These are phyloP conservation scores for Arthrobotrys sphaeroides DNA, from an alignment of 2,329 filamentous ascomycete species.

Conservation along the genomic window DNA sequence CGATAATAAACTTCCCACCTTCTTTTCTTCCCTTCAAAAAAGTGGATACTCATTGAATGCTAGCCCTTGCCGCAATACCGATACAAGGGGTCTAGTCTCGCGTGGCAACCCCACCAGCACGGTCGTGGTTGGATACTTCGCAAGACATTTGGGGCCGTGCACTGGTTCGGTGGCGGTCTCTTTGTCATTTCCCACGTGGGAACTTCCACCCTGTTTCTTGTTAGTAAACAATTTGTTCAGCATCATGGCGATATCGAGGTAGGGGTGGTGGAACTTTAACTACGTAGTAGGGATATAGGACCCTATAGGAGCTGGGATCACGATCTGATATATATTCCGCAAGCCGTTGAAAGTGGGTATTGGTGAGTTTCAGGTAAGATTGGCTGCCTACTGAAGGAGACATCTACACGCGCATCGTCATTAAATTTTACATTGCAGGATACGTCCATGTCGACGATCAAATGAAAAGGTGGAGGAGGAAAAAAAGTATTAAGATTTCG, in stretches of 20 bases:
- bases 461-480: neutral
- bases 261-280: too few relatives aligned
- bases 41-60: conserved; percentile 7
- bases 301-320: neutral
- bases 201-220: neutral
- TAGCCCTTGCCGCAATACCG: conserved; percentile 23
- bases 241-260: too few relatives aligned
- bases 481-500: neutral
- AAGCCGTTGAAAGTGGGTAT: neutral
- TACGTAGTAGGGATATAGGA: too few relatives aligned
- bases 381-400: neutral
- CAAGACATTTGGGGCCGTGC: conserved; percentile 20
- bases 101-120: conserved; percentile 9
- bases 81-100: conserved; percentile 22
- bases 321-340: conserved; percentile 12
- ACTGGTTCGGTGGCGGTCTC: neutral
- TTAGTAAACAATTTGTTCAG: neutral
- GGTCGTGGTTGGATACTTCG: conserved; percentile 1
- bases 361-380: conserved; percentile 11
- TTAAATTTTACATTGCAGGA: conserved; percentile 15
- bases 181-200: conserved; percentile 21
- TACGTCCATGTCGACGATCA: conserved; percentile 3
- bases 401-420: conserved; percentile 21
- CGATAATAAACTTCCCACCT: neutral
- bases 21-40: neutral